These are phyloP conservation scores for Trichoderma simmonsii DNA, from an alignment of 2,329 filamentous ascomycete genomes.

Conservation along the genomic window DNA sequence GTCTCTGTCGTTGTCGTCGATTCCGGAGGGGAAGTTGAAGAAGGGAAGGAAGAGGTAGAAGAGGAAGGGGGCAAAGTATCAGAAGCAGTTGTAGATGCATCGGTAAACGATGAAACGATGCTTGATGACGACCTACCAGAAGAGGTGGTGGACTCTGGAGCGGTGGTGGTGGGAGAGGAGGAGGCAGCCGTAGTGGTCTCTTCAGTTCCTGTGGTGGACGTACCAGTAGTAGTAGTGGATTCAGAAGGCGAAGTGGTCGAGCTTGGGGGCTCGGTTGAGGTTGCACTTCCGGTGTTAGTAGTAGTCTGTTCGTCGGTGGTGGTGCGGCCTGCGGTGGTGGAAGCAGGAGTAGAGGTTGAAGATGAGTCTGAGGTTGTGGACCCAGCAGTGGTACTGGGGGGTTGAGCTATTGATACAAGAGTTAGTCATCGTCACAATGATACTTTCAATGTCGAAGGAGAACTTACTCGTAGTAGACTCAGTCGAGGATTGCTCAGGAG, in stretches of 20 bases:
- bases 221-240: slow-evolving; percentile 23
- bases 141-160: slow-evolving; percentile 30
- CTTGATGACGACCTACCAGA: slow-evolving; percentile 34
- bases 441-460: not conserved
- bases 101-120: slow-evolving; percentile 24
- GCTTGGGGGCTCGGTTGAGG: not conserved
- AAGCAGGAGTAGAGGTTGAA: not conserved
- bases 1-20: slow-evolving; percentile 19
- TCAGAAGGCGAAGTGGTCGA: slow-evolving; percentile 13
- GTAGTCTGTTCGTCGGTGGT: slow-evolving; percentile 3
- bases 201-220: slow-evolving; percentile 27
- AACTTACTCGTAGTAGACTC: slow-evolving; percentile 5
- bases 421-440: not conserved
- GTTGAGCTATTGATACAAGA: not conserved
- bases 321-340: not conserved
- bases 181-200: slow-evolving; percentile 32
- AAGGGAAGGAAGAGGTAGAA: slow-evolving; percentile 21
- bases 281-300: not conserved
- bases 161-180: slow-evolving; percentile 27
- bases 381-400: not conserved
- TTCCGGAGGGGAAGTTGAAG: slow-evolving; percentile 20
- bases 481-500: not conserved
- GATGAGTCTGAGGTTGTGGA: not conserved
- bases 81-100: slow-evolving; percentile 28
- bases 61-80: slow-evolving; percentile 26